phyloP scores from a whole-genome alignment of 352 stramenopile genomes.

The Phytophthora cactorum region DNA sequence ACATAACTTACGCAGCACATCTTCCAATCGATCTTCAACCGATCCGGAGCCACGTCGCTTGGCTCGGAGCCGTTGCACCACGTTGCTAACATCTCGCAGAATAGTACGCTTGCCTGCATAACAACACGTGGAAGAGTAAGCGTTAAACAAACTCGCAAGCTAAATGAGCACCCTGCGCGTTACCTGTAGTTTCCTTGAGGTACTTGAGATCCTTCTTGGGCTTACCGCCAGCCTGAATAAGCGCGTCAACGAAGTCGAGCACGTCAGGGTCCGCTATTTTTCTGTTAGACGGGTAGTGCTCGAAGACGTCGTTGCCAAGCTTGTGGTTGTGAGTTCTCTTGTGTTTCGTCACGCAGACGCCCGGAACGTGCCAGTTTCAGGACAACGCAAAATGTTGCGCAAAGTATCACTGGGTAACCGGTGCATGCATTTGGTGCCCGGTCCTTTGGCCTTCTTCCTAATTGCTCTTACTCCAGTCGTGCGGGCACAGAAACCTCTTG shows the following conservation, averaged over 20 bases:
- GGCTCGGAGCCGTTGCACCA: constrained; percentile 2
- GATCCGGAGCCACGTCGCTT: background rate
- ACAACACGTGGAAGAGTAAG: background rate
- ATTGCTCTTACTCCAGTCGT: background rate
- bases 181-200: background rate
- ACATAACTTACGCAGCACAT: constrained; percentile 1
- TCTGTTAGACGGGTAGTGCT: constrained; percentile 1
- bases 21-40: constrained; percentile 4
- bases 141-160: background rate
- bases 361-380: background rate
- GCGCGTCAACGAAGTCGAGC: background rate
- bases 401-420: background rate
- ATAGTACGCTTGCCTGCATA: background rate
- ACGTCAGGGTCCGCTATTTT: background rate
- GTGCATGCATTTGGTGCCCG: background rate
- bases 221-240: background rate
- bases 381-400: background rate
- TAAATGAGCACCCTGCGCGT: background rate
- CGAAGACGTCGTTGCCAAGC: background rate
- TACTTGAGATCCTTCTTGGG: background rate
- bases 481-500: background rate
- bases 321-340: constrained; percentile 6
- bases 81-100: background rate
- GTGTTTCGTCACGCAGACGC: constrained; percentile 3
- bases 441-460: background rate